Base-by-base conservation (phyloP, 768 basidiomycete species). In the Boletus vinaceobasis region DNA sequence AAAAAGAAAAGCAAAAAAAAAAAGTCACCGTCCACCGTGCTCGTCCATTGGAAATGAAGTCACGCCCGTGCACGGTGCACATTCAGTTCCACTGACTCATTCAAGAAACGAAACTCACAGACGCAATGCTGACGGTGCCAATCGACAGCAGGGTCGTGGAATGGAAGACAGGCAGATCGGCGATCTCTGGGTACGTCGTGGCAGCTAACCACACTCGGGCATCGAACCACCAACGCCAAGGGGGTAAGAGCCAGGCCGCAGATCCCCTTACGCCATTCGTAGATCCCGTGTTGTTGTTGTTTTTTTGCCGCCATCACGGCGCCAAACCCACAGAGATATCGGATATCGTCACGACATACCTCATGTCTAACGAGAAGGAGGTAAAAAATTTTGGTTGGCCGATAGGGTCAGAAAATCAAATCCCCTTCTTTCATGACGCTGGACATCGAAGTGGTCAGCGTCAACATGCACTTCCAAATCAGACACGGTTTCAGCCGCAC, bases 391-490 rank as follows among this genome's bases (percentile, higher is more conserved):
- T 27, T 45, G 36, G 27, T 26, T 46, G 49, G 42, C 21, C 26
- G 47, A 59, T 50, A 38, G 58, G 52, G 43, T 31, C 31, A 43
- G 8, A 43, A 56, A 50, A 45, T 10, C 9, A 14, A 37, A 11
- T 21, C 23, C 14, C 39, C 13, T 29, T 29, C 15, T 21, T 55
- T 43, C 36, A 43, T 21, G 58, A 52, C 21, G 13, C 33, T 35
- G 33, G 40, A 8, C 23, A 33, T 42, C 17, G 29, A 15, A 19
- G 27, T 15, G 31, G 43, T 43, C 26, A n/a, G 6, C 51, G 38
- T 60, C 49, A 56, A 54, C 55, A 63, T 17, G 53, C 40, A 26
- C 43, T 33, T 48, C 44, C 50, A 45, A 17, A 17, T 29, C 43
- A 53, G 31, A 40, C 7, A 38, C 7, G 26, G 21, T 19, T 32